Evolutionary conservation across 1,284 basidiomycete species (phyloP).

Genomic region (Fomitiporia mediterranea): DNA sequence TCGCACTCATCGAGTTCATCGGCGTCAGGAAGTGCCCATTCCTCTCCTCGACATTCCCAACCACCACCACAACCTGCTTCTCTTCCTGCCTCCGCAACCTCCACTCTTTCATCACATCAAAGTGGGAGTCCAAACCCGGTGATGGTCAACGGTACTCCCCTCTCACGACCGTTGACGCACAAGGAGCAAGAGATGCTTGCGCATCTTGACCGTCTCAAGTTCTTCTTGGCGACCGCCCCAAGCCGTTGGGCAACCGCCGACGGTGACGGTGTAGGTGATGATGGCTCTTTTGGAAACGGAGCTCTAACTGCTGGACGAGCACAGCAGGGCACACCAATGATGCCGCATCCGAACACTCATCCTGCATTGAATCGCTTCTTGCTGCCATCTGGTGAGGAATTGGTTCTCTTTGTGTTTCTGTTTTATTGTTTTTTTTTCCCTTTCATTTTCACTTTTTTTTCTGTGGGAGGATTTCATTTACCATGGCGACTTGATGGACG

Average conservation of each 20-base stretch:
- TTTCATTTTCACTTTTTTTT: not conserved
- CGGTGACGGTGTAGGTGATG: conserved; percentile 25
- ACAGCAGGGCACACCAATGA: conserved; percentile 16
- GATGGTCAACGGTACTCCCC: conserved; percentile 21
- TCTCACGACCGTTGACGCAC: conserved; percentile 51
- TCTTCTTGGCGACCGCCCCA: conserved; percentile 84
- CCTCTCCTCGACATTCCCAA: not conserved
- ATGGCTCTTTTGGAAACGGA: conserved; percentile 17
- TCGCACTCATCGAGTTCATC: conserved; percentile 9
- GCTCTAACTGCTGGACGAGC: not conserved
- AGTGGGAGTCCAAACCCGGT: not conserved
- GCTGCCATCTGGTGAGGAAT: conserved; percentile 19
- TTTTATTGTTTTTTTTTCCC: not conserved
- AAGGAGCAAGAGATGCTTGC: conserved; percentile 64
- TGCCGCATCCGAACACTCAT: conserved; percentile 20
- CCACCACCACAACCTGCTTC: not conserved
- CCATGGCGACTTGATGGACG: not conserved
- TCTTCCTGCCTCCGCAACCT: not conserved
- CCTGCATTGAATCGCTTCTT: conserved; percentile 20
- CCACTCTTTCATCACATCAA: not conserved
- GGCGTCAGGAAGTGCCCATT: not conserved
- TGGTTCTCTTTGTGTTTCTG: not conserved
- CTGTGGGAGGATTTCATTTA: not conserved
- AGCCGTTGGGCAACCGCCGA: conserved; percentile 52
- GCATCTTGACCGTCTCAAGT: conserved; percentile 75